Percentiles rank a stretch among this genome's conserved stretches.
phyloP scores from a whole-genome alignment of 208 protist species.

The Trypanosoma melophagium region DNA sequence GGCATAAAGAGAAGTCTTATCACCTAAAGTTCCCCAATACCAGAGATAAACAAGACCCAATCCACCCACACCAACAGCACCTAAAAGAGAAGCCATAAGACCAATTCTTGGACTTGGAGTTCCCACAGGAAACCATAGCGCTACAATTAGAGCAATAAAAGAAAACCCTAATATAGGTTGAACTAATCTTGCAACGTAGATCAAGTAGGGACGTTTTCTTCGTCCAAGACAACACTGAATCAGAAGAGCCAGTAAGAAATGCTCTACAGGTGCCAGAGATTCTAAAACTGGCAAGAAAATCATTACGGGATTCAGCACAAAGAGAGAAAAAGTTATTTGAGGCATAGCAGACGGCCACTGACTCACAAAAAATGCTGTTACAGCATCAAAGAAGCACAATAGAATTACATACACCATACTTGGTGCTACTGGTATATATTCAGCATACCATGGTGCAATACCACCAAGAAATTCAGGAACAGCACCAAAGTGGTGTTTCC shows the following conservation, averaged over 20 bases:
- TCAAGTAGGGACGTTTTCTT: neutral
- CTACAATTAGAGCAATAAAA: constrained; percentile 57
- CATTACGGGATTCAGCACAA: constrained; percentile 69
- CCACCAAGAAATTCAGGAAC: constrained; percentile 44
- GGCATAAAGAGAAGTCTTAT: constrained; percentile 50
- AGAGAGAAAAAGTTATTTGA: constrained; percentile 54
- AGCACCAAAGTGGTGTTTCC: constrained; percentile 38
- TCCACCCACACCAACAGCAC: constrained; percentile 12
- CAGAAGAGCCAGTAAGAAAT: constrained; percentile 47
- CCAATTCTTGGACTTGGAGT: constrained; percentile 23
- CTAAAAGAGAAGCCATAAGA: constrained; percentile 8
- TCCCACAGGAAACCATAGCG: constrained; percentile 58
- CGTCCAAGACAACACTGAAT: constrained; percentile 33
- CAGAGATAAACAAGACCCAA: constrained; percentile 14
- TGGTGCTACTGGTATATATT: constrained; percentile 52
- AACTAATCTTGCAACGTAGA: constrained; percentile 32
- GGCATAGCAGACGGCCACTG: constrained; percentile 40
- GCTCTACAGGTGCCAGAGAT: constrained; percentile 61
- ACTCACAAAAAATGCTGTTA: constrained; percentile 57
- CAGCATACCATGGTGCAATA: constrained; percentile 63
- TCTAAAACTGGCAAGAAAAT: constrained; percentile 42
- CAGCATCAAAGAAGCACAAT: constrained; percentile 59
- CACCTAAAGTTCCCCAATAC: constrained; percentile 7
- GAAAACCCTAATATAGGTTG: constrained; percentile 37
- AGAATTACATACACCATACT: constrained; percentile 35